Base-by-base conservation (phyloP, 345 rosid species). In the Gossypium anomalum region DNA sequence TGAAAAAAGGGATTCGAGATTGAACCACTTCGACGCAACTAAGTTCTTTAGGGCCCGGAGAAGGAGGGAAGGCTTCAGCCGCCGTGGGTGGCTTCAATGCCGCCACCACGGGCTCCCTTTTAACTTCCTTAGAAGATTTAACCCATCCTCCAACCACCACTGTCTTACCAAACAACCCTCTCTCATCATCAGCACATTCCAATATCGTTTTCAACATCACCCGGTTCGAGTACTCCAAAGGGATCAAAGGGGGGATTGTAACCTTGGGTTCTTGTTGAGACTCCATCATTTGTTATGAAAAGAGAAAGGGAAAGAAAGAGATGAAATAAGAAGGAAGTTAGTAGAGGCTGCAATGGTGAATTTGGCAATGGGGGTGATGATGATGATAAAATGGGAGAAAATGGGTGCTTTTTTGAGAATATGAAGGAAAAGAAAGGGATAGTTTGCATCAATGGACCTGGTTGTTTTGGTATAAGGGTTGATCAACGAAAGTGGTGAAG, bases 141-240 rank as follows among this genome's bases (percentile, higher is more conserved):
- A 94, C 93, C 97, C 98, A 92, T 16, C 98, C 98, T 2, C 98
- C 97, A 34, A 92, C 62, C 66, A 90, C 89, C 44, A 92, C 73
- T 16, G 81, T 87, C 77, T 87, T 57, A 0, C 92, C 93, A 3
- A 66, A 52, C 17, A 89, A 64, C 12, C 83, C 81, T 8, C 56
- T 38, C 17, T 89, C 92, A 22, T 86, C 83, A 67, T 90, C 92
- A 1, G 83, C 72, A 45, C 83, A 83, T 58, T 89, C 63, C 23
- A 94, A 79, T 64, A 75, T 53, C 61, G 87, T 81, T 81, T 83
- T 87, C 65, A 92, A 25, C 64, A 84, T 73, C 51, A 92, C 89
- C 75, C 98, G 81, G 55, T 83, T 82, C 22, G 97, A 90, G 76
- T 90, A 92, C 80, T 20, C 75, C 10, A 38, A 80, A 2, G 9